Evolutionary conservation across 1,284 basidiomycete species (phyloP).

Genomic region (Gomphus bonarii): DNA sequence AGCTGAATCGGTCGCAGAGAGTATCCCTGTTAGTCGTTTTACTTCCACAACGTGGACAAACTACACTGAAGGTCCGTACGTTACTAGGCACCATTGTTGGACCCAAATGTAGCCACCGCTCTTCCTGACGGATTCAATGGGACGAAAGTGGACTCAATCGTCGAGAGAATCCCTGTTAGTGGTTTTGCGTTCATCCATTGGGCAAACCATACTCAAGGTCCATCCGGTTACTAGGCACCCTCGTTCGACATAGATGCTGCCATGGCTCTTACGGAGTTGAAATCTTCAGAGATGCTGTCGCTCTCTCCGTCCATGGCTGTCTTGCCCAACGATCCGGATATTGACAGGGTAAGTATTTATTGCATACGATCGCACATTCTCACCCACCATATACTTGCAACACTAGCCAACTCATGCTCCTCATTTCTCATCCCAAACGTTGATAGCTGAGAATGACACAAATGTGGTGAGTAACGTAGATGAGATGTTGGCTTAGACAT

Average conservation of each 20-base stretch:
- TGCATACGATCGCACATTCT: background rate
- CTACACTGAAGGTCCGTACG: background rate
- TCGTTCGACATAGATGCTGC: background rate
- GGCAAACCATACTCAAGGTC: background rate
- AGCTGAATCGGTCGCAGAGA: background rate
- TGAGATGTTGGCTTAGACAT: background rate
- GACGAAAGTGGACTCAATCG: too few relatives aligned
- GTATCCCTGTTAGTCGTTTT: background rate
- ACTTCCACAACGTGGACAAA: background rate
- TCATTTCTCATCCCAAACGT: background rate
- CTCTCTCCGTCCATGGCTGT: background rate
- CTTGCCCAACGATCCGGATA: background rate
- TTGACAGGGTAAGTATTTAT: background rate
- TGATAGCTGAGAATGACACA: background rate
- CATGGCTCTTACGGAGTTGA: background rate
- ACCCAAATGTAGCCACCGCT: background rate
- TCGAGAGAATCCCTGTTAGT: too few relatives aligned
- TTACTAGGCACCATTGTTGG: background rate
- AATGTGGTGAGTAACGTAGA: background rate
- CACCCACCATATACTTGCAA: background rate
- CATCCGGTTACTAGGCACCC: background rate
- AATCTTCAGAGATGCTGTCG: background rate
- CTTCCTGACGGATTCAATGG: too few relatives aligned
- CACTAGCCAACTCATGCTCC: background rate
- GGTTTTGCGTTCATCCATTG: too few relatives aligned